phyloP scores from a whole-genome alignment of 2,329 filamentous ascomycete genomes.

The Cytospora mali region DNA sequence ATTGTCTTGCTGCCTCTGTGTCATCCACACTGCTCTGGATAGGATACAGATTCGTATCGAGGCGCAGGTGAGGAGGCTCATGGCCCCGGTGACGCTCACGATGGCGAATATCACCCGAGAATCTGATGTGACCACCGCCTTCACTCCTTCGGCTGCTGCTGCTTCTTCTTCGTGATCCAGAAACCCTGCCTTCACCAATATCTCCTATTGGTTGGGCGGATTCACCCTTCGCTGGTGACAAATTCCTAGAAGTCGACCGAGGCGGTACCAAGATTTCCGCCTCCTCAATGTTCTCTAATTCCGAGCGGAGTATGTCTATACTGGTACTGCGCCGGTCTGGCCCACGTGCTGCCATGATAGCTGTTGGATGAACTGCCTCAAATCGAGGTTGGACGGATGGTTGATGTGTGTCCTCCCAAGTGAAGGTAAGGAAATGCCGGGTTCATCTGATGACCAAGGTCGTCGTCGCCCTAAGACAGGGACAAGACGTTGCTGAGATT shows the following conservation, averaged over 20 bases:
- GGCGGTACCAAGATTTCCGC: slow-evolving; percentile 21
- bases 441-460: slow-evolving; percentile 9
- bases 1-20: slow-evolving; percentile 27
- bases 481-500: too few species aligned
- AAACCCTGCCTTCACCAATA: slow-evolving; percentile 5
- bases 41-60: slow-evolving; percentile 36
- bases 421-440: background rate
- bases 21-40: slow-evolving; percentile 35
- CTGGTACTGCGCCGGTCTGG: slow-evolving; percentile 25
- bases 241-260: background rate
- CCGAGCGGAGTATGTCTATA: slow-evolving; percentile 32
- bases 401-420: too few species aligned
- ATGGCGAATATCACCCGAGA: slow-evolving; percentile 15
- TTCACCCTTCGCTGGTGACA: background rate
- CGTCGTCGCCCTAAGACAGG: background rate
- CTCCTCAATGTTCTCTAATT: slow-evolving; percentile 34
- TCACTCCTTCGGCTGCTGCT: slow-evolving; percentile 22
- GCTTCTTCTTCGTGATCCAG: slow-evolving; percentile 5
- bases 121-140: slow-evolving; percentile 12
- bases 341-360: slow-evolving; percentile 31
- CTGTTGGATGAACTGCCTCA: slow-evolving; percentile 1
- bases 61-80: slow-evolving; percentile 26
- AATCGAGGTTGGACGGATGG: too few species aligned
- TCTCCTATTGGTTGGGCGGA: slow-evolving; percentile 17
- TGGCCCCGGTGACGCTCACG: slow-evolving; percentile 3